Conservation (phyloP, 2,329 filamentous ascomycete species). For the Gremmenia infestans region DNA sequence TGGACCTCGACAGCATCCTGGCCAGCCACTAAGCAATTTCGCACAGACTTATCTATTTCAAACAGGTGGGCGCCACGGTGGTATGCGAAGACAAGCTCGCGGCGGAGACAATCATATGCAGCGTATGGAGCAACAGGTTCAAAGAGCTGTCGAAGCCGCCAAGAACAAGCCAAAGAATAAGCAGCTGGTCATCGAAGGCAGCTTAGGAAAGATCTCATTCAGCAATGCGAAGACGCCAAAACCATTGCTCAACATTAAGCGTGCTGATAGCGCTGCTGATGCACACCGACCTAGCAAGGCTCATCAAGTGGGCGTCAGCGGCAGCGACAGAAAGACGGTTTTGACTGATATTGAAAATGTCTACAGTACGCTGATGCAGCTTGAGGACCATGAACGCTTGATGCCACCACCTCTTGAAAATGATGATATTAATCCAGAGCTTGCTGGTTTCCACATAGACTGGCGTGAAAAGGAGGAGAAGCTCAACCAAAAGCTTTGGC, state of each 20-base stretch:
- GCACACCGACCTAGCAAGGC: constrained; percentile 45
- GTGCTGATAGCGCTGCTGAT: constrained; percentile 64
- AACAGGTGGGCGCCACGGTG: constrained; percentile 77
- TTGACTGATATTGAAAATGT: constrained; percentile 84
- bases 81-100: constrained; percentile 67
- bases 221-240: constrained; percentile 98
- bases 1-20: constrained; percentile 82
- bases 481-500: constrained; percentile 81
- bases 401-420: constrained; percentile 62
- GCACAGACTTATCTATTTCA: constrained; percentile 97
- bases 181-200: constrained; percentile 92
- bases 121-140: constrained; percentile 98
- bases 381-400: constrained; percentile 86
- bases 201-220: constrained; percentile 95
- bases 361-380: constrained; percentile 82
- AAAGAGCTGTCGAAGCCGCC: constrained; percentile 91
- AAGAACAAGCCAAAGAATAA: constrained; percentile 98
- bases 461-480: constrained; percentile 68
- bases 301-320: constrained; percentile 43
- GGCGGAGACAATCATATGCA: constrained; percentile 96
- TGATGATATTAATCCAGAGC: constrained; percentile 60
- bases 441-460: constrained; percentile 69
- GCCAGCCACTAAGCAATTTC: constrained; percentile 91
- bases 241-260: constrained; percentile 91
- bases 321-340: constrained; percentile 74